These are phyloP conservation scores for Rhodotorula sp. DNA, from an alignment of 1,284 basidiomycete species.

Conservation along the genomic window DNA sequence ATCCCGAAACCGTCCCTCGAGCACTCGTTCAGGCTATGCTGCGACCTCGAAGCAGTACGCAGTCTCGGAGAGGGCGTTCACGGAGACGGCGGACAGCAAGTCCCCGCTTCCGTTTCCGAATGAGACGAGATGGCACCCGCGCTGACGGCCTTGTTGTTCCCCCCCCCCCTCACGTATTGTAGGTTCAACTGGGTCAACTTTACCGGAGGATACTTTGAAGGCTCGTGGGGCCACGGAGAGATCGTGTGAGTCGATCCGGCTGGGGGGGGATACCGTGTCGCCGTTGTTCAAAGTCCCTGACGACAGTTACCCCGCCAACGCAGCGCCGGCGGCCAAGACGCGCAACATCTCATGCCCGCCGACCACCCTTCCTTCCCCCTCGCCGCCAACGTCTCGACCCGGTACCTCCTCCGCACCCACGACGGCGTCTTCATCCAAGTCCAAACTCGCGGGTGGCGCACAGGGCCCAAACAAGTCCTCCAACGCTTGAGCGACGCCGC, in stretches of 20 bases:
- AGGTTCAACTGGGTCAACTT: constrained; percentile 38
- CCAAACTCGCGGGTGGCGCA: constrained; percentile 37
- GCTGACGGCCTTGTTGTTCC: too few species aligned
- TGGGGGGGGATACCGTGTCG: too few species aligned
- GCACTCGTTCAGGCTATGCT: constrained; percentile 33
- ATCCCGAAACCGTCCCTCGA: constrained; percentile 26
- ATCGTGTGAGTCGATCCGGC: constrained; percentile 16
- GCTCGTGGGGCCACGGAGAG: constrained; percentile 21
- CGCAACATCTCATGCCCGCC: constrained; percentile 27
- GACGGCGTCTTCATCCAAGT: constrained; percentile 31
- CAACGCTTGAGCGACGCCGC: constrained; percentile 25
- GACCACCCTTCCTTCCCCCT: constrained; percentile 29
- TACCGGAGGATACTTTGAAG: constrained; percentile 33
- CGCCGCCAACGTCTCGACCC: constrained; percentile 30
- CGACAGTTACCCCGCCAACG: too few species aligned
- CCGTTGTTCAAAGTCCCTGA: too few species aligned
- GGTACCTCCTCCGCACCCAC: constrained; percentile 34
- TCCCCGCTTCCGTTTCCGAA: not conserved
- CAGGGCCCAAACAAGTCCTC: constrained; percentile 30
- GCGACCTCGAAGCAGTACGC: constrained; percentile 37
- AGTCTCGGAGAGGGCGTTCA: constrained; percentile 27
- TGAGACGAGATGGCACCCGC: too few species aligned
- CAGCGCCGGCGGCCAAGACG: constrained; percentile 36
- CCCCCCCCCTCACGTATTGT: too few species aligned
- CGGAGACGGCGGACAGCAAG: constrained; percentile 35